A percentile compares a stretch with the other conserved stretches of the same genome.
phyloP scores from a whole-genome alignment of 2,329 filamentous ascomycete genomes.

The Tolypocladium amazonense region DNA sequence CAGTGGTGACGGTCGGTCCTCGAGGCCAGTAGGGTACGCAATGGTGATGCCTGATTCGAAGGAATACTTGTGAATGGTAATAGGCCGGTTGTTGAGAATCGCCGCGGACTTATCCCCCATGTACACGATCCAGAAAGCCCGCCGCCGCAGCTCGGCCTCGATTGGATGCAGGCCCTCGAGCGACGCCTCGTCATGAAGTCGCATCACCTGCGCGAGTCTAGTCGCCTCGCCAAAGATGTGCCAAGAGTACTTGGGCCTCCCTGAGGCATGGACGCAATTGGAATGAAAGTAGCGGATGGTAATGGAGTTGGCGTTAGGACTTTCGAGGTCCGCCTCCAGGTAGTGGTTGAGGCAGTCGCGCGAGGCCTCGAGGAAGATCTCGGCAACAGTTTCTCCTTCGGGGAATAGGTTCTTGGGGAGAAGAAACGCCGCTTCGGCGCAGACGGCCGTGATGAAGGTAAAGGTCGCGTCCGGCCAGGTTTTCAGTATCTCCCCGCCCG shows the following conservation, averaged over 20 bases:
- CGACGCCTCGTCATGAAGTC: slow-evolving; percentile 28
- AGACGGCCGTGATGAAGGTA: slow-evolving; percentile 31
- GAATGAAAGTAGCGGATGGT: slow-evolving; percentile 34
- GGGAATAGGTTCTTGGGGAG: slow-evolving; percentile 28
- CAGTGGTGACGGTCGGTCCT: slow-evolving; percentile 10
- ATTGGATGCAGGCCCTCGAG: slow-evolving; percentile 21
- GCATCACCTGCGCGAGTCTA: slow-evolving; percentile 30
- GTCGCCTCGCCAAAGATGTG: slow-evolving; percentile 33
- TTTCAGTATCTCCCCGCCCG: neutral
- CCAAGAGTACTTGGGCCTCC: slow-evolving; percentile 31
- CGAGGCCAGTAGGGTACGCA: slow-evolving; percentile 19
- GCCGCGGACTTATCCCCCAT: slow-evolving; percentile 29
- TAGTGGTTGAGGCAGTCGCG: slow-evolving; percentile 25
- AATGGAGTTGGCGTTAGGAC: slow-evolving; percentile 29
- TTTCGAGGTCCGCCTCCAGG: slow-evolving; percentile 29
- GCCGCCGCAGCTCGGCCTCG: slow-evolving; percentile 25
- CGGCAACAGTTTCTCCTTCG: slow-evolving; percentile 23
- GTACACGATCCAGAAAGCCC: slow-evolving; percentile 28
- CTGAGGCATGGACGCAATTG: slow-evolving; percentile 31
- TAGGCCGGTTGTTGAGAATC: slow-evolving; percentile 28
- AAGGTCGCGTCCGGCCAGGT: slow-evolving; percentile 26
- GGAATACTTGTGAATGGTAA: slow-evolving; percentile 31
- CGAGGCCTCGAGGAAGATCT: slow-evolving; percentile 28
- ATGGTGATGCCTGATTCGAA: slow-evolving; percentile 29
- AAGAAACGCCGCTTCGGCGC: slow-evolving; percentile 28